These are phyloP conservation scores for Hypocrella siamensis DNA, from an alignment of 2,329 filamentous ascomycete species.

Conservation along the genomic window DNA sequence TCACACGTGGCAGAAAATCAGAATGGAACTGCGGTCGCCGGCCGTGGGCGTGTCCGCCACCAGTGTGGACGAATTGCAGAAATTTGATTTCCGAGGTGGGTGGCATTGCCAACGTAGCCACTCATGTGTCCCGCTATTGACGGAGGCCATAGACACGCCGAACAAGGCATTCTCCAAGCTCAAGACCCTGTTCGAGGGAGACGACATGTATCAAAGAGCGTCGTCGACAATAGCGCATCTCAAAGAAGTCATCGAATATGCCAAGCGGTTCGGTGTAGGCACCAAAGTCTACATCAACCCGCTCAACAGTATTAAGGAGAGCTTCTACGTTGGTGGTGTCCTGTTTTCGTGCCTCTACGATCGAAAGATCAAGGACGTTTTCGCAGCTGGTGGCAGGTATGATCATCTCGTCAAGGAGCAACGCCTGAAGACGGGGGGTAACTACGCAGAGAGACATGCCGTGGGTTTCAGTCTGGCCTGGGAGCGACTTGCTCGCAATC, in stretches of 20 bases:
- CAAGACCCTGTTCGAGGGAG: slow-evolving; percentile 44
- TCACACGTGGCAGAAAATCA: slow-evolving; percentile 70
- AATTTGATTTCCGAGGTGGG: slow-evolving; percentile 77
- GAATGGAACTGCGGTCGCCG: slow-evolving; percentile 66
- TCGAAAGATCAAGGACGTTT: slow-evolving; percentile 66
- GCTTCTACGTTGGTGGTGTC: slow-evolving; percentile 73
- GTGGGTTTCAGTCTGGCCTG: slow-evolving; percentile 88
- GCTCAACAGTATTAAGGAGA: slow-evolving; percentile 76
- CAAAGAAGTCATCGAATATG: slow-evolving; percentile 60
- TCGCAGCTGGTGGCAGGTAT: slow-evolving; percentile 87
- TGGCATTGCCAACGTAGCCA: neutral
- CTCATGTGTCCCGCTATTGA: slow-evolving; percentile 6
- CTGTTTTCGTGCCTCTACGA: slow-evolving; percentile 88
- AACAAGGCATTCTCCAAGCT: slow-evolving; percentile 41
- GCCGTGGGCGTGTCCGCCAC: slow-evolving; percentile 72
- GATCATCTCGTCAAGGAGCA: slow-evolving; percentile 79
- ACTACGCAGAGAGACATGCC: slow-evolving; percentile 55
- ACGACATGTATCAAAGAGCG: slow-evolving; percentile 56
- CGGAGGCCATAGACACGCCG: slow-evolving; percentile 28
- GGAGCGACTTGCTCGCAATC: slow-evolving; percentile 61
- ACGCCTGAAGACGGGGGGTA: slow-evolving; percentile 49
- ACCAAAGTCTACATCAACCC: slow-evolving; percentile 75
- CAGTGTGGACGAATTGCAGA: slow-evolving; percentile 75
- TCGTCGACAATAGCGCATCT: slow-evolving; percentile 67
- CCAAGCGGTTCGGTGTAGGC: slow-evolving; percentile 57